Evolutionary conservation across 306 rosid genomes (phyloP).

Genomic region (Malus domestica): DNA sequence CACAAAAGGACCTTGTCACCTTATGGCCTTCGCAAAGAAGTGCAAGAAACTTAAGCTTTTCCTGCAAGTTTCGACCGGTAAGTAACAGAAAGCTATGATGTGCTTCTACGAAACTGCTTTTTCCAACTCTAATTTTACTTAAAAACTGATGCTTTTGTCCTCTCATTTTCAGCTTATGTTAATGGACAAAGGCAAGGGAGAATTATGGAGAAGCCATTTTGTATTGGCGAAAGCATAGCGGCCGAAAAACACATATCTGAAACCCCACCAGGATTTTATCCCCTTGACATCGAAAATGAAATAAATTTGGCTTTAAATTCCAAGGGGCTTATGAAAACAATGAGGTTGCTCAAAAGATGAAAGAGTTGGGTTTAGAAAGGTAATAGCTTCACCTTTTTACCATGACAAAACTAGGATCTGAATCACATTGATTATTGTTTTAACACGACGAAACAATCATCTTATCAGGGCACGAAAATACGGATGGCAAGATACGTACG

Average conservation of each 20-base stretch:
- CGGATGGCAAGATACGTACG: slow-evolving; percentile 99
- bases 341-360: slow-evolving; percentile 65
- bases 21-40: slow-evolving; percentile 65
- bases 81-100: neutral
- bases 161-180: slow-evolving; percentile 60
- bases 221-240: slow-evolving; percentile 66
- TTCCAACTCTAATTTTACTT: neutral
- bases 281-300: slow-evolving; percentile 70
- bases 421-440: neutral
- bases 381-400: neutral
- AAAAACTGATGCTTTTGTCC: neutral
- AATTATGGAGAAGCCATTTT: slow-evolving; percentile 73
- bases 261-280: slow-evolving; percentile 28
- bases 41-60: slow-evolving; percentile 84
- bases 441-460: neutral
- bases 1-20: slow-evolving; percentile 82
- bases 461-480: slow-evolving; percentile 54
- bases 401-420: neutral
- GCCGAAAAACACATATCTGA: slow-evolving; percentile 42
- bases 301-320: slow-evolving; percentile 47
- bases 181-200: slow-evolving; percentile 96
- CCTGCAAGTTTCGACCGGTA: slow-evolving; percentile 93
- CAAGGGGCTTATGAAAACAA: slow-evolving; percentile 37
- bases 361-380: slow-evolving; percentile 74
- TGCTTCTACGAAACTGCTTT: neutral